These are phyloP conservation scores for Micractinium conductrix DNA, from an alignment of 139 green algal species.

Conservation along the genomic window DNA sequence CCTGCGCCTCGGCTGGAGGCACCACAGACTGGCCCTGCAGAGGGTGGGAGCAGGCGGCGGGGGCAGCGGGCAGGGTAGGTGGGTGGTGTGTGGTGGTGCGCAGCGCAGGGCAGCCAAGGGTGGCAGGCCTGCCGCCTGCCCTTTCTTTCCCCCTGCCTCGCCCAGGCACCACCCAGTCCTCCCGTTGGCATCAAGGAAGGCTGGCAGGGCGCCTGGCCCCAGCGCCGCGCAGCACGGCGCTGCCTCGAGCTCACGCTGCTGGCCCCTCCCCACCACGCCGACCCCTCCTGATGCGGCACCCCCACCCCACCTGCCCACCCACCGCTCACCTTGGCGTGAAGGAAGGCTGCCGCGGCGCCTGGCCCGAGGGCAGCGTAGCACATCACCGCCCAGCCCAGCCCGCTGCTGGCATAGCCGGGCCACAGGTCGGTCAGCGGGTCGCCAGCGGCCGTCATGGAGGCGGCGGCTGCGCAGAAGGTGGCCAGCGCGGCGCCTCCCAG, in stretches of 20 bases:
- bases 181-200: no score
- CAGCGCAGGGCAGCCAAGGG: background rate
- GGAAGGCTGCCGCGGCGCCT: slow-evolving; percentile 34
- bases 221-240: no score
- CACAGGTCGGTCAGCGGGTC: slow-evolving; percentile 19
- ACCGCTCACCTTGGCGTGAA: slow-evolving; percentile 37
- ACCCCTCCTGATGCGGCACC: background rate
- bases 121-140: no score
- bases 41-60: background rate
- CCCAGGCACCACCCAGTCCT: no score
- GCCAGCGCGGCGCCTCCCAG: slow-evolving; percentile 25
- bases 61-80: background rate
- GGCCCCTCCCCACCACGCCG: background rate
- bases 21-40: slow-evolving; percentile 32
- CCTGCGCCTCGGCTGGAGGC: slow-evolving; percentile 31
- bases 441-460: background rate
- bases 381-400: slow-evolving; percentile 22
- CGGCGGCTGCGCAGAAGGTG: background rate
- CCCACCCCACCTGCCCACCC: background rate
- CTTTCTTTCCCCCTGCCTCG: no score
- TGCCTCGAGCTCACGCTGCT: background rate
- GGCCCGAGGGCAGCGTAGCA: slow-evolving; percentile 30
- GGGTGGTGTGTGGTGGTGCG: background rate
- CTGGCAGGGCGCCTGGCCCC: no score
- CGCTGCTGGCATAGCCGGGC: slow-evolving; percentile 29